Percentiles rank a stretch among this genome's conserved stretches.
Conservation (phyloP, 2,329 filamentous ascomycete genomes). For the Huntiella savannae region DNA sequence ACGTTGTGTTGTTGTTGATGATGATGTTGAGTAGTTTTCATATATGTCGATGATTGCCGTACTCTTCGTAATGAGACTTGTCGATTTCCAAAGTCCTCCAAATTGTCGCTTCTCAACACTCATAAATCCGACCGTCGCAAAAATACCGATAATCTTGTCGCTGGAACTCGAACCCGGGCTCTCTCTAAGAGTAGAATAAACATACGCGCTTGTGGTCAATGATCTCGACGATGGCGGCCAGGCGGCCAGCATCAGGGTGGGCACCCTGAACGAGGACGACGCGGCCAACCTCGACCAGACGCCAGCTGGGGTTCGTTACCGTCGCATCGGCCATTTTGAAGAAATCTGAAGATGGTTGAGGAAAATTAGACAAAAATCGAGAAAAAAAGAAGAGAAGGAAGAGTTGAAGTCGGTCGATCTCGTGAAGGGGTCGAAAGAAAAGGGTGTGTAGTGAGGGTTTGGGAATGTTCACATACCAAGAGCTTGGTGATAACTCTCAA, state of each 20-base stretch:
- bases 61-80: neutral
- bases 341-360: conserved; percentile 17
- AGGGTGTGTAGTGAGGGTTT: conserved; percentile 8
- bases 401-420: conserved; percentile 11
- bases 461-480: conserved; percentile 12
- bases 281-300: conserved; percentile 95
- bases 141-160: neutral
- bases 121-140: neutral
- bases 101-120: neutral
- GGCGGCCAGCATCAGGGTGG: conserved; percentile 64
- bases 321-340: conserved; percentile 62
- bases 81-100: neutral
- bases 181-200: conserved; percentile 18
- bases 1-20: neutral
- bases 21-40: neutral
- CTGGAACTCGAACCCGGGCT: conserved; percentile 6
- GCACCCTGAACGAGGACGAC: conserved; percentile 73
- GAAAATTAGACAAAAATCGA: conserved; percentile 13
- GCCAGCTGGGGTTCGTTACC: conserved; percentile 71
- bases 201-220: conserved; percentile 99
- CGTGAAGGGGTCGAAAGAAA: conserved; percentile 3
- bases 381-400: conserved; percentile 12
- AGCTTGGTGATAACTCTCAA: conserved; percentile 13
- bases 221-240: conserved; percentile 94
- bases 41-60: neutral